Conservation (phyloP, 2,329 filamentous ascomycete species). For the Penicillium sp. region DNA sequence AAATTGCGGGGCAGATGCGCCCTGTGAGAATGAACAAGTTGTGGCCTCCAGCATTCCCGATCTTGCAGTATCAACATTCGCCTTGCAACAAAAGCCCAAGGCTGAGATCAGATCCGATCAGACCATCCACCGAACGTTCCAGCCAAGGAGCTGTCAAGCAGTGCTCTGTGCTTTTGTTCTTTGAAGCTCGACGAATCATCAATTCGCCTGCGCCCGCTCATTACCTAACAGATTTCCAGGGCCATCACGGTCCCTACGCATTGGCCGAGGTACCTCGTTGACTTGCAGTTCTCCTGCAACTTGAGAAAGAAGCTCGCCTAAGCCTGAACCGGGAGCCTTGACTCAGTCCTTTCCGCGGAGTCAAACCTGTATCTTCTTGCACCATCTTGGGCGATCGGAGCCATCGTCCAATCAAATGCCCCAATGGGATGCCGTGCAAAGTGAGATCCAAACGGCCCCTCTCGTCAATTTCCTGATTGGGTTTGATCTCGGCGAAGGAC, state of each 20-base stretch:
- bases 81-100: too few relatives aligned
- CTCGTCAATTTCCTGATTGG: slow-evolving; percentile 21
- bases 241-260: not conserved
- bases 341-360: not conserved
- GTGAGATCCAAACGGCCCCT: slow-evolving; percentile 6
- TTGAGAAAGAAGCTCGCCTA: too few relatives aligned
- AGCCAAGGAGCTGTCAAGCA: slow-evolving; percentile 20
- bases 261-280: not conserved
- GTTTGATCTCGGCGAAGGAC: slow-evolving; percentile 17
- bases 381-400: slow-evolving; percentile 4
- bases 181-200: slow-evolving; percentile 22
- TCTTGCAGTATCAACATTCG: too few relatives aligned
- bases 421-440: slow-evolving; percentile 11
- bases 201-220: slow-evolving; percentile 17
- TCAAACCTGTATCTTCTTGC: not conserved
- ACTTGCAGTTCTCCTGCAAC: not conserved
- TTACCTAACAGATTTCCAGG: slow-evolving; percentile 33
- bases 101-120: too few relatives aligned
- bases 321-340: not conserved
- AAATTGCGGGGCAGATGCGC: slow-evolving; percentile 21
- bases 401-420: slow-evolving; percentile 7
- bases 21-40: slow-evolving; percentile 5
- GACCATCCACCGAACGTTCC: slow-evolving; percentile 6
- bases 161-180: slow-evolving; percentile 23
- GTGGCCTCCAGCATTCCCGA: too few relatives aligned